Conservation (phyloP, 208 protist species). For the Trypanosoma caninum region DNA sequence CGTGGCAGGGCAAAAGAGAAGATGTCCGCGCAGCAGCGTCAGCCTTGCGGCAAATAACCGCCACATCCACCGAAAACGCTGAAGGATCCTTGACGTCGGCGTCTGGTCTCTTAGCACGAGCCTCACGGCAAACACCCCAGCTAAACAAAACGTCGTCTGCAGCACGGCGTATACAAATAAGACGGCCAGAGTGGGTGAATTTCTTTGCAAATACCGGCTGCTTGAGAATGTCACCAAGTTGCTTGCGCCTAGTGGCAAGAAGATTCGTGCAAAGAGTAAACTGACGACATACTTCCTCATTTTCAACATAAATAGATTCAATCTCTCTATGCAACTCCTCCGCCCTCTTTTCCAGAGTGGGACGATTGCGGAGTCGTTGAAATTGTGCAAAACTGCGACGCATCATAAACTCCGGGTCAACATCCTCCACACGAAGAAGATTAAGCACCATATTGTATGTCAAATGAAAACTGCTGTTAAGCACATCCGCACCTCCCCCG, state of each 20-base stretch:
- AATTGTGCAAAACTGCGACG: conserved; percentile 97
- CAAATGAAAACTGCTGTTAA: conserved; percentile 97
- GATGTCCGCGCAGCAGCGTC: conserved; percentile 36
- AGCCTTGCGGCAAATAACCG: conserved; percentile 81
- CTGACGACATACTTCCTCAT: conserved; percentile 83
- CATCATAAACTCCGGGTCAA: conserved; percentile 97
- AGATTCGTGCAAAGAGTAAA: conserved; percentile 82
- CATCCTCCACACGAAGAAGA: conserved; percentile 96
- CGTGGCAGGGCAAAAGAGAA: conserved; percentile 62
- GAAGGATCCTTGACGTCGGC: conserved; percentile 58
- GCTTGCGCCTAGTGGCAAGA: conserved; percentile 59
- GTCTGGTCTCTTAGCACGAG: conserved; percentile 50
- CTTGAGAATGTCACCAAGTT: conserved; percentile 65
- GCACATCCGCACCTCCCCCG: conserved; percentile 91
- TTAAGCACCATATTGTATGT: conserved; percentile 99
- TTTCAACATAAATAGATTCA: conserved; percentile 50
- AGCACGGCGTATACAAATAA: conserved; percentile 82
- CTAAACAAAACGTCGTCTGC: conserved; percentile 69
- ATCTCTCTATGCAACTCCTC: conserved; percentile 59
- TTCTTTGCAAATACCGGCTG: conserved; percentile 90
- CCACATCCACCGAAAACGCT: conserved; percentile 63
- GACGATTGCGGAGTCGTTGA: conserved; percentile 90
- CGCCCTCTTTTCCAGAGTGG: conserved; percentile 69
- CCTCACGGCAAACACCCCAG: conserved; percentile 86
- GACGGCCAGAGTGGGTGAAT: conserved; percentile 95